Evolutionary conservation across 2,329 filamentous ascomycete species (phyloP).

Genomic region (Stachybotrys chlorohalonatus): DNA sequence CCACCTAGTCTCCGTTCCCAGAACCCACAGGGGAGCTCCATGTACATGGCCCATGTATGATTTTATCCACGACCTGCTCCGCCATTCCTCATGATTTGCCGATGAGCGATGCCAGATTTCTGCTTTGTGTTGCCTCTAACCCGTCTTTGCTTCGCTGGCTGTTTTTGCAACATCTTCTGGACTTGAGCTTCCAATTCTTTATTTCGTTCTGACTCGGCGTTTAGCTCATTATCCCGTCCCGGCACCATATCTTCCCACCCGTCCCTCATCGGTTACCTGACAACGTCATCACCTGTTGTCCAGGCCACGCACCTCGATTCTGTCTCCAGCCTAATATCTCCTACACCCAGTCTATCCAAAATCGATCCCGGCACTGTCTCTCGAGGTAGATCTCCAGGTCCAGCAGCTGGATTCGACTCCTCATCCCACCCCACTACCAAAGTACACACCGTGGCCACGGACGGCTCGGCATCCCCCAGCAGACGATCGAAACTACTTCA

Average conservation of each 20-base stretch:
- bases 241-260: conserved; percentile 41
- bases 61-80: too few relatives aligned
- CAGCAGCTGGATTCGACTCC: conserved; percentile 9
- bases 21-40: too few relatives aligned
- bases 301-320: conserved; percentile 41
- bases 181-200: background rate
- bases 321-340: conserved; percentile 35
- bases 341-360: conserved; percentile 46
- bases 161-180: too few relatives aligned
- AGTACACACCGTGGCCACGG: conserved; percentile 19
- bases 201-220: conserved; percentile 1
- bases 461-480: conserved; percentile 16
- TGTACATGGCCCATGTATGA: too few relatives aligned
- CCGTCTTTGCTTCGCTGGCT: too few relatives aligned
- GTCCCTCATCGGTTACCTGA: conserved; percentile 59
- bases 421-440: conserved; percentile 14
- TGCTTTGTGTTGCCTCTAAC: too few relatives aligned
- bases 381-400: conserved; percentile 9
- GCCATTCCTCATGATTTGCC: too few relatives aligned
- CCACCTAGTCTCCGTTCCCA: too few relatives aligned
- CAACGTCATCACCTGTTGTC: conserved; percentile 59
- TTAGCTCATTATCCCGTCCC: conserved; percentile 17
- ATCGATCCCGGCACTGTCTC: conserved; percentile 4
- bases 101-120: too few relatives aligned
- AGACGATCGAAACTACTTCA: conserved; percentile 17